A percentile compares a stretch with the other conserved stretches of the same genome.
phyloP scores from a whole-genome alignment of 1,284 basidiomycete species.

The Mycena citricolor region DNA sequence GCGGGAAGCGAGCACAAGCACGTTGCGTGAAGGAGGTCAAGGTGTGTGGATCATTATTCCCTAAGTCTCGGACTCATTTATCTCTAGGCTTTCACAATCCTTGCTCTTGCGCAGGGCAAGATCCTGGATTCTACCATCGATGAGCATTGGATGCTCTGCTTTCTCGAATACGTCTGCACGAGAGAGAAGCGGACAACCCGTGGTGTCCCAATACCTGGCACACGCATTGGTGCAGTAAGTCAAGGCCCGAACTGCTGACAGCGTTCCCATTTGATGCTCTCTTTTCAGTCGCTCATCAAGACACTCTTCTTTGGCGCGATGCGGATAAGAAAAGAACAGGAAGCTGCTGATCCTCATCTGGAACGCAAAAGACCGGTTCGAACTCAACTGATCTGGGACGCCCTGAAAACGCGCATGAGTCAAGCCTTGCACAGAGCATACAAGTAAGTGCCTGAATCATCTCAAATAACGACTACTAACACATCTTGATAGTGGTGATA shows the following conservation, averaged over 20 bases:
- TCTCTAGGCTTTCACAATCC: no score
- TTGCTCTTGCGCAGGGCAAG: slow-evolving; percentile 6
- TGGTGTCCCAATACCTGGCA: slow-evolving; percentile 23
- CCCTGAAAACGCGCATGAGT: slow-evolving; percentile 30
- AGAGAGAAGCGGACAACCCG: slow-evolving; percentile 18
- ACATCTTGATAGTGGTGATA: neutral
- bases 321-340: slow-evolving; percentile 26
- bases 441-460: slow-evolving; percentile 19
- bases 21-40: no score
- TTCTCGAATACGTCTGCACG: slow-evolving; percentile 22
- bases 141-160: slow-evolving; percentile 27
- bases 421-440: slow-evolving; percentile 25
- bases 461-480: neutral
- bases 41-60: no score
- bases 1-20: no score
- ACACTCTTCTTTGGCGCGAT: slow-evolving; percentile 26
- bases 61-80: no score
- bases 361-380: slow-evolving; percentile 17
- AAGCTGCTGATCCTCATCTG: slow-evolving; percentile 20
- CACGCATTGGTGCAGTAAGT: slow-evolving; percentile 27
- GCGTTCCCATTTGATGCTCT: neutral
- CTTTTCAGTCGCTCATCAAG: slow-evolving; percentile 24
- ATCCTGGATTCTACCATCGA: slow-evolving; percentile 26
- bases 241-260: neutral
- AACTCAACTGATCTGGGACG: slow-evolving; percentile 27